Conservation (phyloP, 1,284 basidiomycete species). For the Sanghuangporus weigelae region DNA sequence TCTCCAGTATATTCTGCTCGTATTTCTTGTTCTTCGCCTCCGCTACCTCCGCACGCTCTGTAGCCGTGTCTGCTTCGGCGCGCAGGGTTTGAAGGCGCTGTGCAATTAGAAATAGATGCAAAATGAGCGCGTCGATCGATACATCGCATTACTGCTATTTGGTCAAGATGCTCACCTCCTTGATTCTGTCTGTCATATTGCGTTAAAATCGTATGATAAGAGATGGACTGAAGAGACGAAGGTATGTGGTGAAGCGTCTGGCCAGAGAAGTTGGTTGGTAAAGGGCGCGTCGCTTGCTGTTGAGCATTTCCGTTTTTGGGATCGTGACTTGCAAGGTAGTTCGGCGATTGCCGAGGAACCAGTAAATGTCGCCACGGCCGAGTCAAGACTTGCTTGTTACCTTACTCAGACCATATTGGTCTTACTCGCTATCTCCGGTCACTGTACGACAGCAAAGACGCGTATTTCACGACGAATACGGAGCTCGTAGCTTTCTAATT, state of each 20-base stretch:
- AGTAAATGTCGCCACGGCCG: background rate
- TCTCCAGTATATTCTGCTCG: slow-evolving; percentile 76
- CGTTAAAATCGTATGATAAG: background rate
- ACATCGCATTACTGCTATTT: background rate
- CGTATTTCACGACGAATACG: background rate
- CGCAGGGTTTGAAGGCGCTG: slow-evolving; percentile 75
- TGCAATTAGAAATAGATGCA: background rate
- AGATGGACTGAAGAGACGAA: background rate
- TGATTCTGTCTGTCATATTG: slow-evolving; percentile 55
- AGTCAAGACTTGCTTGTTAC: background rate
- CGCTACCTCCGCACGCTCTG: slow-evolving; percentile 77
- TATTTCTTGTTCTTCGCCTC: slow-evolving; percentile 82
- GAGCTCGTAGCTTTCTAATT: background rate
- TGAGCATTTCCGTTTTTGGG: background rate
- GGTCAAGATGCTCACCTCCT: slow-evolving; percentile 44
- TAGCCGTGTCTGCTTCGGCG: slow-evolving; percentile 80
- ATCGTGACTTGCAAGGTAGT: background rate
- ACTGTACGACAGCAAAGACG: background rate
- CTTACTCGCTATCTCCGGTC: background rate
- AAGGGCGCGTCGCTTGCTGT: slow-evolving; percentile 8
- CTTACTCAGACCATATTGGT: background rate
- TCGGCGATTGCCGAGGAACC: background rate
- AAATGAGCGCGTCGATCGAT: slow-evolving; percentile 5
- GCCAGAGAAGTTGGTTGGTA: slow-evolving; percentile 1
- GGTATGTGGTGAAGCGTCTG: background rate